phyloP scores from a whole-genome alignment of 768 basidiomycete species.

The Podaxis sp. region DNA sequence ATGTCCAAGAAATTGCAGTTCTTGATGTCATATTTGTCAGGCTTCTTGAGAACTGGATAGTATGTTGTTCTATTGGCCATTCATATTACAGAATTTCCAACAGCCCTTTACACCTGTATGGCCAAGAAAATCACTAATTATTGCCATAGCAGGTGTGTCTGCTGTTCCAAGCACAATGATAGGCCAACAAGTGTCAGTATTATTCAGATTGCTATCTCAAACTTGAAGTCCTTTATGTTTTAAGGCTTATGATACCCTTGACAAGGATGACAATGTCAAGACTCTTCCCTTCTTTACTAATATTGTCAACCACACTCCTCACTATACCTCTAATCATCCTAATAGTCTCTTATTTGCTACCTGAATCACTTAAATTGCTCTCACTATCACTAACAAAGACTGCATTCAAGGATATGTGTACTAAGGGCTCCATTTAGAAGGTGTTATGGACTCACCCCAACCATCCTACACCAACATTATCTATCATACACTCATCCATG shows the following conservation, averaged over 20 bases:
- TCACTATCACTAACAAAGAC: too few species aligned
- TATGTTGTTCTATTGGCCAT: not conserved
- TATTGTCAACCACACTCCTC: conserved; percentile 90
- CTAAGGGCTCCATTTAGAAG: too few species aligned
- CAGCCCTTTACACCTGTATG: not conserved
- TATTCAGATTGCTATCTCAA: not conserved
- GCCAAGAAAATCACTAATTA: not conserved
- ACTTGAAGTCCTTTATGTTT: not conserved
- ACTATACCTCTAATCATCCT: conserved; percentile 59
- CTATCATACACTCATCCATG: too few species aligned
- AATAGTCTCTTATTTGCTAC: too few species aligned
- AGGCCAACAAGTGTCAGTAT: not conserved
- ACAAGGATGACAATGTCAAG: conserved; percentile 94
- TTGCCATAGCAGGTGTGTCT: not conserved
- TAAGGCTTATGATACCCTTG: conserved; percentile 82
- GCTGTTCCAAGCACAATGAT: not conserved
- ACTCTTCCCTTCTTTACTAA: conserved; percentile 95
- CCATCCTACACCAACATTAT: too few species aligned
- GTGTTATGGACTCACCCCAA: too few species aligned
- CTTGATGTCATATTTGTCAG: too few species aligned
- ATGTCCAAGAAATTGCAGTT: too few species aligned
- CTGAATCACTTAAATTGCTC: too few species aligned
- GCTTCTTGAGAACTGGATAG: not conserved
- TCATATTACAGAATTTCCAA: not conserved
- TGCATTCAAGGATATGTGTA: too few species aligned